These are phyloP conservation scores for Ananas comosus DNA, from an alignment of 176 grass and related monocot genomes.

Conservation along the genomic window DNA sequence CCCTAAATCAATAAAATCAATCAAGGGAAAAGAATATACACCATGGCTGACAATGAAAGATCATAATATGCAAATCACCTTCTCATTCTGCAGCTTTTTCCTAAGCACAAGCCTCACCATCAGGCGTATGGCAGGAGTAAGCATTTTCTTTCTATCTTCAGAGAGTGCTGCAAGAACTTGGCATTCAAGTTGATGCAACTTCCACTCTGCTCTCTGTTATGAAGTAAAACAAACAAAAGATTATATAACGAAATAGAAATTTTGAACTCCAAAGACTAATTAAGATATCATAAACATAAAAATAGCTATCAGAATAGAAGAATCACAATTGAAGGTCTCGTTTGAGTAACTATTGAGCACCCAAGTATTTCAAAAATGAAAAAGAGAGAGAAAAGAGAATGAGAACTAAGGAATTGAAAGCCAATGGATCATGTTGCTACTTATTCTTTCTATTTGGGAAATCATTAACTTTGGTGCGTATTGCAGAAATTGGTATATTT, in stretches of 20 bases:
- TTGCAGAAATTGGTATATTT: too few relatives aligned
- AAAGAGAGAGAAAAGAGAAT: too few relatives aligned
- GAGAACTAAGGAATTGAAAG: too few relatives aligned
- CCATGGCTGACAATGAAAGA: background rate
- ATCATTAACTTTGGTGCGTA: too few relatives aligned
- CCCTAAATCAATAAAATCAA: too few relatives aligned
- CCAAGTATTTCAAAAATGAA: too few relatives aligned
- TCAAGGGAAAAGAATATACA: background rate
- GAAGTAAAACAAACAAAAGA: constrained; percentile 1
- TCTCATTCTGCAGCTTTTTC: constrained; percentile 54
- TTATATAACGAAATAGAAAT: constrained; percentile 2
- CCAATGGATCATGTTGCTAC: too few relatives aligned
- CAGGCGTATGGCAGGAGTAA: constrained; percentile 67
- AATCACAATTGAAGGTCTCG: too few relatives aligned
- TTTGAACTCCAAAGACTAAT: background rate
- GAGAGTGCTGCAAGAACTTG: constrained; percentile 34
- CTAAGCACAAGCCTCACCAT: constrained; percentile 55
- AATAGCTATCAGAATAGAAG: too few relatives aligned
- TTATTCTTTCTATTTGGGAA: too few relatives aligned
- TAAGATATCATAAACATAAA: background rate
- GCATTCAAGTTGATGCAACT: constrained; percentile 72
- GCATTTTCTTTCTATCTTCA: constrained; percentile 69
- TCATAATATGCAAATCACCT: constrained; percentile 25
- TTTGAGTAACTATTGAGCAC: too few relatives aligned
- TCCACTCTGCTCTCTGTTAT: constrained; percentile 72